Evolutionary conservation across 495 filamentous ascomycete genomes (phyloP).

Genomic region (Trichocladium uniseriatum): DNA sequence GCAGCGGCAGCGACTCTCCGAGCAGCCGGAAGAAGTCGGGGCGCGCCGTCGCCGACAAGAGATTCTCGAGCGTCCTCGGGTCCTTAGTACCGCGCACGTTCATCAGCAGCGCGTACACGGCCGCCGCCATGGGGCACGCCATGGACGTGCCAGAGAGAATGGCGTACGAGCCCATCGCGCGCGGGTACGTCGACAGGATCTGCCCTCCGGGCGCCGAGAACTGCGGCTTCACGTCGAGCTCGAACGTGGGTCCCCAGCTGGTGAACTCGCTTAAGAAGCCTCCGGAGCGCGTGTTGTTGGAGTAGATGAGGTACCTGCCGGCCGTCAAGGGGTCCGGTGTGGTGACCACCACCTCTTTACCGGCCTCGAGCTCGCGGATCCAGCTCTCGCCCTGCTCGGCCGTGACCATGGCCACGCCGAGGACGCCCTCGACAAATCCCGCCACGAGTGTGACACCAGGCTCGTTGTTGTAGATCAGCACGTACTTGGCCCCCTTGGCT

Average conservation of each 20-base stretch:
- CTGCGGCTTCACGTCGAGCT: constrained; percentile 47
- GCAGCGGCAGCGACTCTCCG: constrained; percentile 29
- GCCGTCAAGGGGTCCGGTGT: constrained; percentile 36
- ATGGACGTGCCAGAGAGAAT: constrained; percentile 53
- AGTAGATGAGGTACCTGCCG: constrained; percentile 26
- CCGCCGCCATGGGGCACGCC: constrained; percentile 49
- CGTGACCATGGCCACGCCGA: constrained; percentile 38
- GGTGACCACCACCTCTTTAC: constrained; percentile 32
- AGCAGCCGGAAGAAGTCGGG: constrained; percentile 39
- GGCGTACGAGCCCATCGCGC: constrained; percentile 42
- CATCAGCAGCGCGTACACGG: constrained; percentile 44
- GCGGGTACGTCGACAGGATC: constrained; percentile 49
- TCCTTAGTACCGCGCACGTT: constrained; percentile 41
- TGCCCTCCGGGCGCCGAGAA: constrained; percentile 46
- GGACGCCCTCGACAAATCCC: constrained; percentile 20
- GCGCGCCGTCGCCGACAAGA: constrained; percentile 38
- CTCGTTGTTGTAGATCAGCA: constrained; percentile 46
- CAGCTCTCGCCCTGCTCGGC: constrained; percentile 36
- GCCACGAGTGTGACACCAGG: constrained; percentile 26
- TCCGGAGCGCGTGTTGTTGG: constrained; percentile 29
- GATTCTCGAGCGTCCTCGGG: constrained; percentile 36
- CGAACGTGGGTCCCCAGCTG: constrained; percentile 48
- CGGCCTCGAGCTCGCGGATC: constrained; percentile 30
- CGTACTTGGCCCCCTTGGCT: constrained; percentile 44
- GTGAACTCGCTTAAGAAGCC: constrained; percentile 44